Base-by-base conservation (phyloP, 1,139 yeast species). In the Taiozyma sp. region DNA sequence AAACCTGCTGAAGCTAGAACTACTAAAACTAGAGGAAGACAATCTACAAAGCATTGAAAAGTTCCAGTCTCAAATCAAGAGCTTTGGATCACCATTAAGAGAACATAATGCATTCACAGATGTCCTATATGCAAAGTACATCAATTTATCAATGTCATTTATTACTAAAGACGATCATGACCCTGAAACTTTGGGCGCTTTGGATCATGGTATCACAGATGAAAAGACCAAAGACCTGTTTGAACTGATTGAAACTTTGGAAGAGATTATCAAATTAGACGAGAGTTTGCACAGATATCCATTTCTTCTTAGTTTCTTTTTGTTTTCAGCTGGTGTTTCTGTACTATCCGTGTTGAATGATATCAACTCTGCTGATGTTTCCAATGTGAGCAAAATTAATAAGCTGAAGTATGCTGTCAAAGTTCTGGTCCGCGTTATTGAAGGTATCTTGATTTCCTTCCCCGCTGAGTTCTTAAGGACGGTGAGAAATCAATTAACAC, bases 391-490 rank as follows among this genome's bases (percentile, higher is more conserved):
- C 8, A 55, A 56, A 36, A 56, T 61, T 22, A 58, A 59, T 46
- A 58, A 52, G 46, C 51, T 61, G 44, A 63, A 63, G 30, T 57
- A 60, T 27, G 49, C 56, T 42, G 64, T 58, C 8, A 59, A 59
- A 22, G 53, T 60, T 3, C 36, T 63, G 1, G 61, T 62, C 1
- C 47, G 65, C 24, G 58, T 58, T 1, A 57, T 63, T 44, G 67
- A 63, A 45, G 54, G 59, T n/a, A 52, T 56, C 4, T 44, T 61
- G 43, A 50, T 57, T 9, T 48, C 52, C 1, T 59, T 62, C 32
- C 66, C 66, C 1, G 57, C 51, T 13, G 65, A 61, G 12, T 63
- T 54, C 43, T 32, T 64, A 39, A 58, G 53, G 39, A 58, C 57
- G 8, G 44, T 61, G 13, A 52, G 65, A 56, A 64, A 58, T 46